Base-by-base conservation (phyloP, 2,329 filamentous ascomycete species). In the Trichoderma harzianum region DNA sequence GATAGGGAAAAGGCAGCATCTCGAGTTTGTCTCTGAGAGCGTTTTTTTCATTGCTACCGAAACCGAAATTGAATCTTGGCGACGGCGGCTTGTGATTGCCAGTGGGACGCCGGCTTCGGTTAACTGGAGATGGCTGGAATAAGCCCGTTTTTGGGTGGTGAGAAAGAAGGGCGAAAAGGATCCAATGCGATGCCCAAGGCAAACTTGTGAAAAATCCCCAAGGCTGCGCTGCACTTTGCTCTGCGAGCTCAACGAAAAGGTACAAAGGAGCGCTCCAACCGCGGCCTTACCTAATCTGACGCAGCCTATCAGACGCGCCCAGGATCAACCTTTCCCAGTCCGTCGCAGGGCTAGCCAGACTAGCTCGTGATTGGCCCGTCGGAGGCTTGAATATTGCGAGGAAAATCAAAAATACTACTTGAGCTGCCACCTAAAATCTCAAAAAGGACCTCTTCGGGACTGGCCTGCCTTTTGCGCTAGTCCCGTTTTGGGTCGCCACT, bases 361-460 rank as follows among this genome's bases (percentile, higher is more conserved):
- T 69, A 61, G 57, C 66, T 34, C 28, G 11, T 72, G 51, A 71
- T 72, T 72, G 71, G 71, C 68, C 21, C 11, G 60, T 32, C 62
- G 68, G 71, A 71, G 47, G 36, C 43, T 53, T 11, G 14, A 47
- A 60, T 71, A 66, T 71, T 62, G 71, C 67, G 67, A 61, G 24
- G 24, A 69, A 34, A 69, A 61, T 39, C 2, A 12, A 39, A 47
- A 63, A 47, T 39, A 24, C 30, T n/a, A 12, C 32, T 43, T n/a
- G 51, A 58, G 34, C 26, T 24, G 10, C 28, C 28, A 28, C 14
- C 28, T 18, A 32, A 60, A 60, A 60, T 21, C 30, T 28, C 39
- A 53, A 53, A 61, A 21, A 57, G 12, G 26, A 12, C 67, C 61
- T 53, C 18, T 65, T 72, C 61, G 24, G 57, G 64, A 62, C 51